Percentiles rank a stretch among this genome's conserved stretches.
phyloP scores from a whole-genome alignment of 805 yeast species.

The Deakozyma indianensis region DNA sequence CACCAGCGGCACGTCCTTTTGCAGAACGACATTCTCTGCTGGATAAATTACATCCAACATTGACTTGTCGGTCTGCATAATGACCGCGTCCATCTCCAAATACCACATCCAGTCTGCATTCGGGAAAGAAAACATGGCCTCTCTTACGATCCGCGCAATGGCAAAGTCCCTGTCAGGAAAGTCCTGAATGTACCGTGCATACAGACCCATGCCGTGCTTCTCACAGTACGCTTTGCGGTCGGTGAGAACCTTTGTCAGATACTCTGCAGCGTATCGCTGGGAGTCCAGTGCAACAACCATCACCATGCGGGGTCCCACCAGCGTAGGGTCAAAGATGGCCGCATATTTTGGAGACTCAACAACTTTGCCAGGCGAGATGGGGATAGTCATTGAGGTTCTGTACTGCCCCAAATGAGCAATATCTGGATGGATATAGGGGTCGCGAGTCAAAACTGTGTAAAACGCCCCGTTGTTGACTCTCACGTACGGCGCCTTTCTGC shows the following conservation, averaged over 20 bases:
- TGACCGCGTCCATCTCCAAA: slow-evolving; percentile 55
- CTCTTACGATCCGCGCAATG: slow-evolving; percentile 21
- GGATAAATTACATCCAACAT: slow-evolving; percentile 43
- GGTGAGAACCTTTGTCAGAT: slow-evolving; percentile 52
- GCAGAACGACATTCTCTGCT: slow-evolving; percentile 41
- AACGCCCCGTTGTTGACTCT: neutral
- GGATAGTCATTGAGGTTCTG: slow-evolving; percentile 15
- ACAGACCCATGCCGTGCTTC: slow-evolving; percentile 58
- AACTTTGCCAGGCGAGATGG: slow-evolving; percentile 11
- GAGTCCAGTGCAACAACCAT: slow-evolving; percentile 71
- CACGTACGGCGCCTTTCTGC: slow-evolving; percentile 1
- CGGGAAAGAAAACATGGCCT: slow-evolving; percentile 78
- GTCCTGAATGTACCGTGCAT: slow-evolving; percentile 72
- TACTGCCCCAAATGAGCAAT: slow-evolving; percentile 12
- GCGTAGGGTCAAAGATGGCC: slow-evolving; percentile 7
- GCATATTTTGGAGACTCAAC: slow-evolving; percentile 12
- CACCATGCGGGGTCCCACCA: slow-evolving; percentile 27
- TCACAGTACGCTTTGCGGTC: slow-evolving; percentile 77
- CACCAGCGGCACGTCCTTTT: slow-evolving; percentile 51
- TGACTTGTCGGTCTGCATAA: slow-evolving; percentile 49
- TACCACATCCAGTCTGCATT: slow-evolving; percentile 73
- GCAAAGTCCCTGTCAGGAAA: slow-evolving; percentile 27
- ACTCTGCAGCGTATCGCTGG: slow-evolving; percentile 43
- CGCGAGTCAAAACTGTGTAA: slow-evolving; percentile 1
- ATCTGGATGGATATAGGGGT: slow-evolving; percentile 15